Base-by-base conservation (phyloP, 2,329 filamentous ascomycete genomes). In the Clonostachys sp. region DNA sequence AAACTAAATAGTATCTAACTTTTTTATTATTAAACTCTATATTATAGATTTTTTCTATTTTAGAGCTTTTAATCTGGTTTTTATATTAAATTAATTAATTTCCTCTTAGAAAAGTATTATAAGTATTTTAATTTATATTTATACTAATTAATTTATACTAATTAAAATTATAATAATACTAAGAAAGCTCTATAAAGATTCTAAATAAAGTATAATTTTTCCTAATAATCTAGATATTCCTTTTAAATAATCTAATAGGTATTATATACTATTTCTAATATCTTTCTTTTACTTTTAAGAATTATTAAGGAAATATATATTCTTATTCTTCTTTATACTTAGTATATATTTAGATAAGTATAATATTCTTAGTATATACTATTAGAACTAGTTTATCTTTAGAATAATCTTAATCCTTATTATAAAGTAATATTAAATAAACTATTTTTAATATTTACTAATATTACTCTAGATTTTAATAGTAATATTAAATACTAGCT, bases 11-110 rank as follows among this genome's bases (percentile, higher is more conserved):
- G 12, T 42, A 9, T 7, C 20, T 42, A 42, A 13, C 12, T 16
- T 17, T 16, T 46, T 30, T 47, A 45, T 44, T 54, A 5, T 49
- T 50, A 43, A 12, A 50, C 43, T 39, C 30, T 42, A 40, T 48
- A 44, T 48, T 35, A 30, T 39, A 35, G 16, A 6, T 13, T 13
- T 14, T 13, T 36, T 47, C 17, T 50, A 24, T 6, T 24, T 24
- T 24, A 24, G 6, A 24, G 20, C 20, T 24, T 24, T 2, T 24
- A 24, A 7, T 24, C 20, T 24, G 6, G 20, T 33, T 49, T 36
- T 44, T 40, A 43, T 30, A 49, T 33, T 51, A 51, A 13, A 42
- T 40, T 45, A 16, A 50, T 34, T 35, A 9, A 39, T 24, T 24
- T 24, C 20, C 20, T 24, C 20, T 24, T 24, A 24, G 6, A 6